A percentile compares a stretch with the other conserved stretches of the same genome.
phyloP scores from a whole-genome alignment of 2,329 filamentous ascomycete genomes.

The Cytospora leucostoma region DNA sequence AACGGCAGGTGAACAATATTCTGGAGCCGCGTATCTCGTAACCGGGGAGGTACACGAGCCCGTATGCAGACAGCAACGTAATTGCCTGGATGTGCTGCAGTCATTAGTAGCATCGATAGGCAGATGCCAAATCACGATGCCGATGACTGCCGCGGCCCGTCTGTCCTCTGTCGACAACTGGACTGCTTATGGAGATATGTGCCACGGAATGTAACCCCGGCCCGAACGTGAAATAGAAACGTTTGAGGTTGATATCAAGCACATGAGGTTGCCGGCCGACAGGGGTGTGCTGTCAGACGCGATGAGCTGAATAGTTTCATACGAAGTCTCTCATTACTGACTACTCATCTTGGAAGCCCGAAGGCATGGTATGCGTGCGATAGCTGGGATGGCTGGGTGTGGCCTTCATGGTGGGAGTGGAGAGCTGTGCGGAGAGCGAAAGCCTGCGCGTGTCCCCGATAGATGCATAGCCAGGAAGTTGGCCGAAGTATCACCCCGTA shows the following conservation, averaged over 20 bases:
- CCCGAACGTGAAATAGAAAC: background rate
- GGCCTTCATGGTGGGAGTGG: conserved; percentile 5
- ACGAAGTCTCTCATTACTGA: conserved; percentile 1
- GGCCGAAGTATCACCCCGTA: conserved; percentile 18
- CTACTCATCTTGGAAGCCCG: background rate
- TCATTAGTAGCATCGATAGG: conserved; percentile 10
- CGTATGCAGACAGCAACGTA: background rate
- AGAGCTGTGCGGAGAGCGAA: background rate
- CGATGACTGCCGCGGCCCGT: conserved; percentile 6
- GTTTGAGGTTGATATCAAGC: background rate
- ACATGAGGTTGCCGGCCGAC: background rate
- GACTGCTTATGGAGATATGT: background rate
- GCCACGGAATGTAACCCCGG: background rate
- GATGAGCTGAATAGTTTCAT: background rate
- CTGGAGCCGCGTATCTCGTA: conserved; percentile 8
- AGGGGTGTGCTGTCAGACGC: background rate
- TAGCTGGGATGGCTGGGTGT: background rate
- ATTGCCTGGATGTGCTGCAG: background rate
- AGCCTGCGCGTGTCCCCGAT: conserved; percentile 3
- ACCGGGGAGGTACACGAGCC: conserved; percentile 1
- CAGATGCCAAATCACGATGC: conserved; percentile 12
- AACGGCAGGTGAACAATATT: background rate
- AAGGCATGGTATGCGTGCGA: background rate
- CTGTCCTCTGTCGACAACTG: conserved; percentile 5
- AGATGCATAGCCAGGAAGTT: conserved; percentile 21